A percentile compares a stretch with the other conserved stretches of the same genome.
phyloP scores from a whole-genome alignment of 495 filamentous ascomycete genomes.

The Amorphotheca resinae region DNA sequence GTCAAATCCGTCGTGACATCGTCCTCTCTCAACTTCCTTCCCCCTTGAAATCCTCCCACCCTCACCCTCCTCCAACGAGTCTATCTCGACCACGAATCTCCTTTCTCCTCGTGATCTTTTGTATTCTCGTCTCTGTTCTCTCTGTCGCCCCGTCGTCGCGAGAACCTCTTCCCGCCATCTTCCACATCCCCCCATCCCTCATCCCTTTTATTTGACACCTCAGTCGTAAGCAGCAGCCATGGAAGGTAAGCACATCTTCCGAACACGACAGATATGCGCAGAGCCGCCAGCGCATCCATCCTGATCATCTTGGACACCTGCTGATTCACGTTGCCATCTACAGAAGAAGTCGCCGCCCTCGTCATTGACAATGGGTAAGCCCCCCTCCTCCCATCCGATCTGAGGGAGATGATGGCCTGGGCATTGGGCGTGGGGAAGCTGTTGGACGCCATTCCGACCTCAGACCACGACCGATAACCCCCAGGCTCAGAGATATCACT shows the following conservation, averaged over 20 bases:
- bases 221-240: conserved; percentile 43
- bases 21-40: conserved; percentile 15
- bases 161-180: conserved; percentile 19
- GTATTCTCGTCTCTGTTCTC: conserved; percentile 15
- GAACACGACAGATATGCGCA: conserved; percentile 22
- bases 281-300: conserved; percentile 22
- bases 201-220: conserved; percentile 29
- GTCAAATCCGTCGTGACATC: conserved; percentile 18
- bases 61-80: conserved; percentile 12
- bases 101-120: conserved; percentile 16
- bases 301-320: conserved; percentile 21
- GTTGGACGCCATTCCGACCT: conserved; percentile 5
- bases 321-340: conserved; percentile 42
- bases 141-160: conserved; percentile 18
- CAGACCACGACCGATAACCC: conserved; percentile 1
- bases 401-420: conserved; percentile 20
- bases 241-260: conserved; percentile 55
- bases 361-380: conserved; percentile 99
- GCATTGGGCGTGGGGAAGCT: conserved; percentile 17
- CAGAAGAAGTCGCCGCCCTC: conserved; percentile 99
- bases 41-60: conserved; percentile 11
- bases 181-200: conserved; percentile 10
- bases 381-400: conserved; percentile 15
- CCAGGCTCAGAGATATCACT: conserved; percentile 1
- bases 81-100: conserved; percentile 16